Base-by-base conservation (phyloP, 345 rosid species). In the Cochlearia excelsa region DNA sequence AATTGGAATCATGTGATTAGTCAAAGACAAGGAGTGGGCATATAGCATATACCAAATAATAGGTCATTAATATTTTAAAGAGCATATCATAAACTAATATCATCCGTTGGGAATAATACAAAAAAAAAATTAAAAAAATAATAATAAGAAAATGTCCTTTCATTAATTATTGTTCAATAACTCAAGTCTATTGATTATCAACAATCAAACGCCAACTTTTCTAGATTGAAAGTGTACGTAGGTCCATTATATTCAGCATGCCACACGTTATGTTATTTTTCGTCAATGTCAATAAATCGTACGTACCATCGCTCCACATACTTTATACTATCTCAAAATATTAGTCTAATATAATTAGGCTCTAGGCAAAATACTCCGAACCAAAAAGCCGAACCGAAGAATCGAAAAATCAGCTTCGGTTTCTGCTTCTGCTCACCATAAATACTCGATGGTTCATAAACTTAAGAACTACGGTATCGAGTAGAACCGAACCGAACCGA, bases 51-150 rank as follows among this genome's bases (percentile, higher is more conserved):
- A 52, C 72, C 40, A 51, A 59, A 46, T 2, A 60, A 60, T 61
- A 60, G 56, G 44, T 54, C 45, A 68, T 54, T 61, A n/a, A 61
- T 6, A 68, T 54, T 23, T 9, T 40, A 42, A 47, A 40, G 3
- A 61, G 56, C 73, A 30, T 61, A 61, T 68, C 61, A 61, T 34
- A 54, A 68, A 68, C 4, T 30, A 46, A 61, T 61, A 5, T 61
- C 57, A 61, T 40, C 67, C 73, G 48, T 39, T 7, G 61, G 26
- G 66, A 68, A 40, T 8, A 40, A 46, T 28, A 59, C 42, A 45
- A 68, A 11, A 60, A 11, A 48, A 3, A 31, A 47, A 16, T 35
- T 16, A 16, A 16, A 16, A 16, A 16, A 16, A 16, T 16, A 16
- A 16, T 16, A 10, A 40, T 26, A 30, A 47, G 9, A 46, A 61